Base-by-base conservation (phyloP, 345 rosid genomes). In the Schrenkiella parvula region DNA sequence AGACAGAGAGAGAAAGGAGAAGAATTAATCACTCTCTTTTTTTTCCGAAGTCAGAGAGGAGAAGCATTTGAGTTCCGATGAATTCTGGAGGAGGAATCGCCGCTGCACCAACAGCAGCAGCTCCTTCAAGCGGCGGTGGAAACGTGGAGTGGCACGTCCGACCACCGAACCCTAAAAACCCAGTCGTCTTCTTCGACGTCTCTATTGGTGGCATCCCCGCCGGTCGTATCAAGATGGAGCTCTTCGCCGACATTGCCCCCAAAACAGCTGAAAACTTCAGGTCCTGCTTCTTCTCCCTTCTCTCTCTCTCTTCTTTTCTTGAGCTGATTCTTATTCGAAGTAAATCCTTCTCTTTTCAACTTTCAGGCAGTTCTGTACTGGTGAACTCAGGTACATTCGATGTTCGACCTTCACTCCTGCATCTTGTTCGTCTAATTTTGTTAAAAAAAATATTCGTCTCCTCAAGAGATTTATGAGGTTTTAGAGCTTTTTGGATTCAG, bases 151-250 rank as follows among this genome's bases (percentile, higher is more conserved):
- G 99, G 99, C 99, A 89, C 56, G 87, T 88, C 34, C 84, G 99
- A 62, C 97, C 99, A 8, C 88, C 85, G 17, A 89, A 89, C 83
- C 93, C 96, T 70, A 95, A 89, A 83, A 95, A 89, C 59, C 99
- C 96, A n/a, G 82, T 95, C 25, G 98, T 95, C 22, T 95, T 95
- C 84, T 95, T 95, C 83, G 99, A 95, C 47, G 43, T 89, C 23
- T 91, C 95, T 22, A 95, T 95, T 64, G 99, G 97, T 37, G 83
- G 88, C 64, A 92, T 95, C 66, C 88, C 93, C 9, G 97, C 96
- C 17, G 99, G 97, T 37, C 91, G 98, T 26, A 83, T 89, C 82
- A 91, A 91, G 85, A 95, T 91, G 99, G 99, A 95, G 81, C 96
- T 95, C 75, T 95, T 95, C 79, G 92, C 99, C 29, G 99, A 95